Evolutionary conservation across 257 asterid genomes (phyloP).

Genomic region (Nicotiana attenuata): DNA sequence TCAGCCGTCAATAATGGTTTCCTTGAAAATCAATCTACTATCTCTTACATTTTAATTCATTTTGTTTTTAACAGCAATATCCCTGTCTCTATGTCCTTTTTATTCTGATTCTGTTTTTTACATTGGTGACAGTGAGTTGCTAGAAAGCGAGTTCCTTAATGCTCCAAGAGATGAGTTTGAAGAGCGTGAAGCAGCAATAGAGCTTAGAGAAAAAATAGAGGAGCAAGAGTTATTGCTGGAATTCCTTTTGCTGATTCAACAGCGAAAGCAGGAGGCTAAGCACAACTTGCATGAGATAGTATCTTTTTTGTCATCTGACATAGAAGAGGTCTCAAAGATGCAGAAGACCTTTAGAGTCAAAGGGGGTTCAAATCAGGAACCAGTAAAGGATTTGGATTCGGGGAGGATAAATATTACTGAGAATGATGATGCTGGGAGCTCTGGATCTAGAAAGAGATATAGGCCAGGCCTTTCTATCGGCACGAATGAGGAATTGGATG

Average conservation of each 20-base stretch:
- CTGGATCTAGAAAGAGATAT: conserved; percentile 65
- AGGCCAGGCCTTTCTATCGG: conserved; percentile 39
- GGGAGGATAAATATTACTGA: conserved; percentile 33
- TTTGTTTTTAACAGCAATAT: background rate
- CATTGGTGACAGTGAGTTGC: conserved; percentile 51
- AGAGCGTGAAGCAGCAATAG: conserved; percentile 79
- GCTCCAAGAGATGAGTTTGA: conserved; percentile 71
- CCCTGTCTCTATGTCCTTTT: background rate
- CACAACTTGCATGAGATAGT: conserved; percentile 56
- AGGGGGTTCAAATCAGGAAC: conserved; percentile 41
- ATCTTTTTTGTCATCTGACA: conserved; percentile 66
- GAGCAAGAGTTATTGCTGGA: conserved; percentile 87
- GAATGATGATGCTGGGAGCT: conserved; percentile 51
- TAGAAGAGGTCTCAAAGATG: conserved; percentile 66
- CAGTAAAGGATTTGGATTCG: conserved; percentile 29
- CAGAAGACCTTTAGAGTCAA: conserved; percentile 43
- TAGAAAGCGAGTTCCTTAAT: conserved; percentile 85
- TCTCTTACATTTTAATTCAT: background rate
- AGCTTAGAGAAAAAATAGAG: conserved; percentile 74
- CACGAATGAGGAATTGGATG: conserved; percentile 29
- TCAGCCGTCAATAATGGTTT: background rate
- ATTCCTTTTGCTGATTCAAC: conserved; percentile 68
- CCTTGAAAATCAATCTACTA: background rate
- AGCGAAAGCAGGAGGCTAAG: conserved; percentile 67
- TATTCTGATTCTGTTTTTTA: conserved; percentile 15